Evolutionary conservation across 306 rosid genomes (phyloP).

Genomic region (Trifolium fragiferum): DNA sequence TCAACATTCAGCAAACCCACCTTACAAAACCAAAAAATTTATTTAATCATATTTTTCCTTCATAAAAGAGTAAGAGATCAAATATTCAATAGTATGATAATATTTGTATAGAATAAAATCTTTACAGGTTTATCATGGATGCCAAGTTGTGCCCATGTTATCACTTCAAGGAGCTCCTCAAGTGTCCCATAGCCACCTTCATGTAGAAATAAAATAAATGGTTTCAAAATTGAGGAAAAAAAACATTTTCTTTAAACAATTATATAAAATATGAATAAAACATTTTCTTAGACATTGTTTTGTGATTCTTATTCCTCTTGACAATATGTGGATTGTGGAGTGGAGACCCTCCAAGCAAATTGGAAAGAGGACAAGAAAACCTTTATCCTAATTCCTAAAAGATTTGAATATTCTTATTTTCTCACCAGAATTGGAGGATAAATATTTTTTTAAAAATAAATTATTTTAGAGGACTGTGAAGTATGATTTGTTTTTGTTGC

Average conservation of each 20-base stretch:
- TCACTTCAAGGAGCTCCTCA: slow-evolving; percentile 97
- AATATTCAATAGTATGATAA: not conserved
- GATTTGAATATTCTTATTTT: not conserved
- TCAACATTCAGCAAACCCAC: slow-evolving; percentile 97
- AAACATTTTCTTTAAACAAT: too few relatives aligned
- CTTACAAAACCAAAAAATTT: slow-evolving; percentile 46
- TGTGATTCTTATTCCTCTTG: not conserved
- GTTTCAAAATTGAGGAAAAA: not conserved
- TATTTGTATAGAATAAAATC: not conserved
- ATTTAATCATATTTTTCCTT: not conserved
- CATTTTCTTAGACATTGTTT: not conserved
- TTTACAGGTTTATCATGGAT: slow-evolving; percentile 96
- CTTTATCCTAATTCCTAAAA: not conserved
- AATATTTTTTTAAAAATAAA: not conserved
- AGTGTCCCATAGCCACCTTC: slow-evolving; percentile 98
- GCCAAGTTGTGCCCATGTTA: slow-evolving; percentile 99
- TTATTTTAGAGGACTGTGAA: not conserved
- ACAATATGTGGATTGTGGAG: not conserved
- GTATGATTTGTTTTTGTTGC: not conserved
- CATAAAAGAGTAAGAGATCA: not conserved
- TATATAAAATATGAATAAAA: not conserved
- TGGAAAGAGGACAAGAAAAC: not conserved
- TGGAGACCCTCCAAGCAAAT: not conserved
- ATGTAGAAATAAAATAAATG: not conserved
- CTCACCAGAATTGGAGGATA: not conserved